Evolutionary conservation across 78 protist genomes (phyloP).

Genomic region (Cavenderia fasciculata): DNA sequence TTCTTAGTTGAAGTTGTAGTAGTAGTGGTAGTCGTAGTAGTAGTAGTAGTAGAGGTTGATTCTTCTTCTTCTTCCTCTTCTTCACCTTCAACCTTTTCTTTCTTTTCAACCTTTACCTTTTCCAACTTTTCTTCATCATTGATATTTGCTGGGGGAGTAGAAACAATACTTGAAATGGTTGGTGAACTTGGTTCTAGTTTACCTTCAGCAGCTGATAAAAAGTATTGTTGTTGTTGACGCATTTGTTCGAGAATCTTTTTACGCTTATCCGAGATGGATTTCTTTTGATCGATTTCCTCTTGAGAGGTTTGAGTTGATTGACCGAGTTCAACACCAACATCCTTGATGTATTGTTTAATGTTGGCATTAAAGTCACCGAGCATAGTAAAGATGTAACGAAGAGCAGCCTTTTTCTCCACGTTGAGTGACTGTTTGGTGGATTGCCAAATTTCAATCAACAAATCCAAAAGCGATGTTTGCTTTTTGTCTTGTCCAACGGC

Average conservation of each 20-base stretch:
- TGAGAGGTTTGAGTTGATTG: background rate
- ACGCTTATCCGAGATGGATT: slow-evolving; percentile 20
- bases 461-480: slow-evolving; percentile 20
- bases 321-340: background rate
- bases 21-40: background rate
- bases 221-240: slow-evolving; percentile 65
- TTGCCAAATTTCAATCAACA: slow-evolving; percentile 31
- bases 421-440: slow-evolving; percentile 28
- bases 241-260: slow-evolving; percentile 43
- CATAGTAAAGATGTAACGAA: slow-evolving; percentile 4
- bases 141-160: too few species aligned
- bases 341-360: slow-evolving; percentile 1
- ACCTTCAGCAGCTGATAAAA: too few species aligned
- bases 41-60: background rate
- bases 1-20: background rate
- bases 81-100: background rate
- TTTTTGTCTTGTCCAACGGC: slow-evolving; percentile 9
- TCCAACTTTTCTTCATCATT: slow-evolving; percentile 1
- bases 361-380: slow-evolving; percentile 21
- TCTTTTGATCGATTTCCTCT: slow-evolving; percentile 39
- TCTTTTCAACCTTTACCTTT: background rate
- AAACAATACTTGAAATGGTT: too few species aligned
- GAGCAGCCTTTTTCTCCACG: slow-evolving; percentile 17
- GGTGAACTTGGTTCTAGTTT: too few species aligned
- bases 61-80: background rate